Percentiles rank a stretch among this genome's conserved stretches.
Evolutionary conservation across 805 yeast genomes (phyloP).

Genomic region (Candida xiaguanensis): DNA sequence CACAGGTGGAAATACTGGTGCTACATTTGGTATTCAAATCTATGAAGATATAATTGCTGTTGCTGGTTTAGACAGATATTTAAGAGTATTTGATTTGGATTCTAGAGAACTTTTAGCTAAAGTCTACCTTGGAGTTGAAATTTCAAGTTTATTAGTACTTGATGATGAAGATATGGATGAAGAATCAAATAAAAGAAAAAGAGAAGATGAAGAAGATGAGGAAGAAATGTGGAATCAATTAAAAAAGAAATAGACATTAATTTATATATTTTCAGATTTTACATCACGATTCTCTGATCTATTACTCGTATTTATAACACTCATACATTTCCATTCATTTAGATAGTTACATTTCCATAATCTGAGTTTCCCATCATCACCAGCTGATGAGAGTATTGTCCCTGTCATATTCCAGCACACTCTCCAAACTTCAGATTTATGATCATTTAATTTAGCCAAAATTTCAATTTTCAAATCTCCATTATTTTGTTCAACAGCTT

Average conservation of each 20-base stretch:
- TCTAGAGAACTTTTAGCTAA: slow-evolving; percentile 62
- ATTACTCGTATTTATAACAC: slow-evolving; percentile 46
- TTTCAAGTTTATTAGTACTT: slow-evolving; percentile 49
- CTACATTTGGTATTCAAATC: slow-evolving; percentile 66
- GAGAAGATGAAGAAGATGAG: slow-evolving; percentile 20
- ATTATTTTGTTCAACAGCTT: slow-evolving; percentile 34
- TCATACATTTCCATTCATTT: slow-evolving; percentile 87
- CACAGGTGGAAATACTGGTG: slow-evolving; percentile 54
- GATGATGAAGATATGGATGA: slow-evolving; percentile 44
- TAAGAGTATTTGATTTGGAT: slow-evolving; percentile 67
- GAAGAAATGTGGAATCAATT: slow-evolving; percentile 39
- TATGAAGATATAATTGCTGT: slow-evolving; percentile 47
- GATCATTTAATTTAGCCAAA: slow-evolving; percentile 69
- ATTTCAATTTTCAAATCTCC: slow-evolving; percentile 48
- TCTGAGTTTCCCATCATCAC: slow-evolving; percentile 90
- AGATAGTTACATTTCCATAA: slow-evolving; percentile 88
- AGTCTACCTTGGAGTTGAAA: slow-evolving; percentile 72
- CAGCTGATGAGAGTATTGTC: slow-evolving; percentile 86
- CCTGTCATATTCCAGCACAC: slow-evolving; percentile 96
- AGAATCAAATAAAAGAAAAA: slow-evolving; percentile 21
- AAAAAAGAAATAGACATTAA: slow-evolving; percentile 14
- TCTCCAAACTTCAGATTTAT: slow-evolving; percentile 89
- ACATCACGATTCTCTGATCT: slow-evolving; percentile 19
- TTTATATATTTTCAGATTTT: slow-evolving; percentile 8
- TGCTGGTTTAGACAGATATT: slow-evolving; percentile 86